Conservation (phyloP, 129 eudicot species). For the Chrysanthemum seticuspe region DNA sequence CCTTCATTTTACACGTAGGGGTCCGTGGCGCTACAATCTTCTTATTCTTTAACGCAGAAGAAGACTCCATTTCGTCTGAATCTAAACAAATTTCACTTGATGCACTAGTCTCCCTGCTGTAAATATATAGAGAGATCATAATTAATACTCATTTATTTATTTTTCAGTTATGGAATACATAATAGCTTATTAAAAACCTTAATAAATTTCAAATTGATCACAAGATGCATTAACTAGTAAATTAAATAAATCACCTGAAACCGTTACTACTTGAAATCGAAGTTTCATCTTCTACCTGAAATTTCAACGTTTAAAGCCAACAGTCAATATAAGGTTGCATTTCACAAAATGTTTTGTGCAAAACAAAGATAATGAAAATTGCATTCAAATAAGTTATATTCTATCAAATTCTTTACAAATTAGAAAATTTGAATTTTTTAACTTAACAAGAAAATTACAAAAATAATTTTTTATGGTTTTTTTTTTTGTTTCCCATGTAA, state of each 20-base stretch:
- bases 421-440: no score
- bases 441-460: no score
- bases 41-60: conserved; percentile 31
- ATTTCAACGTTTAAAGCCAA: conserved; percentile 26
- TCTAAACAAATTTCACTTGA: conserved; percentile 50
- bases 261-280: conserved; percentile 36
- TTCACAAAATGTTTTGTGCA: no score
- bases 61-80: conserved; percentile 44
- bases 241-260: conserved; percentile 51
- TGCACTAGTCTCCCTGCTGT: conserved; percentile 51
- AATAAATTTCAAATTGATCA: conserved; percentile 17
- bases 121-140: conserved; percentile 21
- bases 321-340: not conserved
- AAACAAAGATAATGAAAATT: no score
- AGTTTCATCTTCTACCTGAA: conserved; percentile 42
- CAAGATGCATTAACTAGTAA: conserved; percentile 13
- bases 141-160: conserved; percentile 16
- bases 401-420: no score
- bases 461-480: no score
- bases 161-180: conserved; percentile 29
- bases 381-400: no score
- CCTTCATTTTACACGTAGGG: conserved; percentile 18
- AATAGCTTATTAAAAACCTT: conserved; percentile 1
- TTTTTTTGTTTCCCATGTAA: no score
- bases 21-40: conserved; percentile 14